Conservation (phyloP, 148 eudicot species). For the Vaccinium myrtillus region DNA sequence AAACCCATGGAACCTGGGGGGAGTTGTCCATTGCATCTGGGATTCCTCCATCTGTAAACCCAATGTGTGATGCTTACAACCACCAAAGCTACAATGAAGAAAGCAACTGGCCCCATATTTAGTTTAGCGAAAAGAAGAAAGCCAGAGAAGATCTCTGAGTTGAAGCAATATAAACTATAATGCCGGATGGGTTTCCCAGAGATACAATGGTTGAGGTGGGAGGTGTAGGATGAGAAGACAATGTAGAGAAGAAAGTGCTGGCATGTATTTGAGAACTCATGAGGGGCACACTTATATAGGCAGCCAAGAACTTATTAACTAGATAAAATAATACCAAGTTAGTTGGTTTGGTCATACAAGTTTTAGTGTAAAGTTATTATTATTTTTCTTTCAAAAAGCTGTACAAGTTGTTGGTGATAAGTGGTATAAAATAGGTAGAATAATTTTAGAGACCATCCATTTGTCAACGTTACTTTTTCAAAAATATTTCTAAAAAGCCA, state of each 20-base stretch:
- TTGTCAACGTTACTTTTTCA: slow-evolving; percentile 51
- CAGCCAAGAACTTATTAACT: slow-evolving; percentile 37
- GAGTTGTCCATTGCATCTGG: slow-evolving; percentile 20
- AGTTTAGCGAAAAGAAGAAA: slow-evolving; percentile 1
- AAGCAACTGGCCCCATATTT: slow-evolving; percentile 39
- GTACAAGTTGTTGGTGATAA: slow-evolving; percentile 54
- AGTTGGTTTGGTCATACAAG: slow-evolving; percentile 31
- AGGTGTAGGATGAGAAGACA: slow-evolving; percentile 4
- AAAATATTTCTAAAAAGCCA: slow-evolving; percentile 46
- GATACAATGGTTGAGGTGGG: background rate
- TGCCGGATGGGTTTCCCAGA: background rate
- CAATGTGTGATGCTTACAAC: slow-evolving; percentile 19
- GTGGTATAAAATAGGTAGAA: slow-evolving; percentile 37
- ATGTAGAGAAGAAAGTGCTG: slow-evolving; percentile 36
- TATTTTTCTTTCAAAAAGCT: slow-evolving; percentile 55
- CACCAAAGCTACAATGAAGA: slow-evolving; percentile 38
- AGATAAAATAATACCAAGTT: slow-evolving; percentile 29
- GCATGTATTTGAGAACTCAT: slow-evolving; percentile 43
- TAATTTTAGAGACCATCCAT: slow-evolving; percentile 36
- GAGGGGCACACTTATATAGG: slow-evolving; percentile 52
- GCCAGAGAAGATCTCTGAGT: slow-evolving; percentile 16
- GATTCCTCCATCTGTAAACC: slow-evolving; percentile 27
- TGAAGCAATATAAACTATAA: slow-evolving; percentile 4
- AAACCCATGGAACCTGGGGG: slow-evolving; percentile 34
- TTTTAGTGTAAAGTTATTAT: slow-evolving; percentile 42